Conservation (phyloP, 2,329 filamentous ascomycete genomes). For the Hawksworthiomyces lignivorus region DNA sequence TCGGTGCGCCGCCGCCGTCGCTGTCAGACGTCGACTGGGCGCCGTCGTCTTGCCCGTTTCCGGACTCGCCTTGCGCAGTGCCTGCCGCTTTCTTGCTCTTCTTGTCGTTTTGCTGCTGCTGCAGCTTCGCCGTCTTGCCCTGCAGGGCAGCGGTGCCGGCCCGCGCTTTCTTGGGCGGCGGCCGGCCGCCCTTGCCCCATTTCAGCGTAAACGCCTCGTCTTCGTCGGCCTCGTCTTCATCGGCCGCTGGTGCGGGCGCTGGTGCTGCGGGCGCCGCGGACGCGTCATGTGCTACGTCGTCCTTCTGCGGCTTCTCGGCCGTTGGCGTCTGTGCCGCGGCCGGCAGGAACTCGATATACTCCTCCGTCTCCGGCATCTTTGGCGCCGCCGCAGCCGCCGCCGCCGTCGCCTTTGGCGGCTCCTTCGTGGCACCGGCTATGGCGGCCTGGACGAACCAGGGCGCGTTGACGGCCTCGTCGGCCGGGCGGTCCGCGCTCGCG, state of each 20-base stretch:
- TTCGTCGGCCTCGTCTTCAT: constrained; percentile 28
- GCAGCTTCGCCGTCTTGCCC: constrained; percentile 8
- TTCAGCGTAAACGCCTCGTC: constrained; percentile 12
- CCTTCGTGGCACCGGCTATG: background rate
- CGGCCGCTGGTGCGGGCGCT: constrained; percentile 18
- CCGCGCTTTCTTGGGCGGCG: background rate
- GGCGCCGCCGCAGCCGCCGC: background rate
- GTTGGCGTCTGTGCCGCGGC: constrained; percentile 1
- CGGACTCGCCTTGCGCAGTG: constrained; percentile 24
- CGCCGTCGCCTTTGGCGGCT: background rate
- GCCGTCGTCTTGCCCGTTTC: constrained; percentile 12
- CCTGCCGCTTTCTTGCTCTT: constrained; percentile 12
- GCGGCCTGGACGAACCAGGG: constrained; percentile 17
- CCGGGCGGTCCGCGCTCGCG: background rate
- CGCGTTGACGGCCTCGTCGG: constrained; percentile 4
- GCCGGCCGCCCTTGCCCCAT: constrained; percentile 6
- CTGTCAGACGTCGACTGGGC: constrained; percentile 24
- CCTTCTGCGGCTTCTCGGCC: constrained; percentile 1
- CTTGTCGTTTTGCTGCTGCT: constrained; percentile 11
- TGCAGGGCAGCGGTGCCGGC: background rate
- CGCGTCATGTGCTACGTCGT: too few species aligned
- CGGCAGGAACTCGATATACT: constrained; percentile 12
- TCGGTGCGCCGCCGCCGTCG: constrained; percentile 31
- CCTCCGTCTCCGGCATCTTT: constrained; percentile 1
- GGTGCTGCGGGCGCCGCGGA: too few species aligned